Evolutionary conservation across 1,139 yeast genomes (phyloP).

Genomic region (Blastobotrys raffinosifermentans): DNA sequence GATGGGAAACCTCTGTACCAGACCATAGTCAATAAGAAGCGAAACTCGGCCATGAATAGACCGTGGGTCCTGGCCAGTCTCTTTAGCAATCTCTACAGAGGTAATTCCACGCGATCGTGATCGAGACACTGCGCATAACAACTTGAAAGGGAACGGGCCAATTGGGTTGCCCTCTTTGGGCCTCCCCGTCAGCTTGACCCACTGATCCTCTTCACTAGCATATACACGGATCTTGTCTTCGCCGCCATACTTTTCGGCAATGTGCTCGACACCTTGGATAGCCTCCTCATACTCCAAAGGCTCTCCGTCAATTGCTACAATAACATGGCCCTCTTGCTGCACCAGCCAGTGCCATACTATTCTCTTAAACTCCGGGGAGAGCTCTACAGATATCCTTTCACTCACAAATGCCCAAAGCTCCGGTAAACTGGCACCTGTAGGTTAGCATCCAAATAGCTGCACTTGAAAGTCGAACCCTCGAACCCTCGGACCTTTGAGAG

Average conservation of each 20-base stretch:
- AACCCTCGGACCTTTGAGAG: neutral
- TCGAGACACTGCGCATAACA: constrained; percentile 34
- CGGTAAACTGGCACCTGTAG: constrained; percentile 25
- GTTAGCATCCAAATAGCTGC: constrained; percentile 4
- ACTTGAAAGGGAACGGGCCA: constrained; percentile 32
- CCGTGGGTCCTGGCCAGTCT: constrained; percentile 38
- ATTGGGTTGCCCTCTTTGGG: constrained; percentile 28
- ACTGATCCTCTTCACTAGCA: constrained; percentile 33
- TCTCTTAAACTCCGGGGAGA: constrained; percentile 18
- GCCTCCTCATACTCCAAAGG: constrained; percentile 14
- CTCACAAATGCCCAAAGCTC: constrained; percentile 27
- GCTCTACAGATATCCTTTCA: constrained; percentile 22
- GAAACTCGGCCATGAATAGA: constrained; percentile 34
- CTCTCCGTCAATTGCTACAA: constrained; percentile 17
- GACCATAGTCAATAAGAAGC: constrained; percentile 29
- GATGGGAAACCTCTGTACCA: constrained; percentile 32
- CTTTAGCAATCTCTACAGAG: constrained; percentile 31
- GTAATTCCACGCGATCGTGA: constrained; percentile 34
- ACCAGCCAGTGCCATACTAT: constrained; percentile 30
- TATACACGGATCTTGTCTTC: constrained; percentile 23
- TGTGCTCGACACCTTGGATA: constrained; percentile 11
- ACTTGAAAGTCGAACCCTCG: constrained; percentile 11
- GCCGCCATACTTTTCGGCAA: constrained; percentile 17
- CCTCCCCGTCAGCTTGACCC: constrained; percentile 34
- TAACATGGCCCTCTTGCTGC: constrained; percentile 20